Conservation (phyloP, 108 stramenopile genomes). For the Fistulifera pelliculosa region DNA sequence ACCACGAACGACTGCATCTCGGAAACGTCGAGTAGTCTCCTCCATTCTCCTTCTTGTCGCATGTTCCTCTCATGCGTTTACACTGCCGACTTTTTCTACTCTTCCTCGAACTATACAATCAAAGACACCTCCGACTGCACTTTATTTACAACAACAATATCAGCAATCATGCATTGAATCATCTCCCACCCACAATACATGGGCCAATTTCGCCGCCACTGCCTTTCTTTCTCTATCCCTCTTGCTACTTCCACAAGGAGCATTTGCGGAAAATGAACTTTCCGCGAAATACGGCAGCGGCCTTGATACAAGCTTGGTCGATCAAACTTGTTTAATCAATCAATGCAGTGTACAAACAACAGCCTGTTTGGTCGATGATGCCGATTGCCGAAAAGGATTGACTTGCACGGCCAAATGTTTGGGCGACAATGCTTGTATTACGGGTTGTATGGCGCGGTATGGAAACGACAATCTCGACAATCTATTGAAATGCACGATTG, state of each 20-base stretch:
- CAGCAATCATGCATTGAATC: no score
- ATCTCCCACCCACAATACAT: no score
- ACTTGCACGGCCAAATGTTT: slow-evolving; percentile 91
- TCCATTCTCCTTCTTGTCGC: no score
- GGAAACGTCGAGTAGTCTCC: no score
- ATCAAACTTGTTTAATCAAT: slow-evolving; percentile 77
- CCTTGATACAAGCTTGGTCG: slow-evolving; percentile 77
- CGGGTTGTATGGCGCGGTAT: slow-evolving; percentile 94
- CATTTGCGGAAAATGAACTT: slow-evolving; percentile 80
- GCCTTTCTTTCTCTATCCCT: slow-evolving; percentile 20
- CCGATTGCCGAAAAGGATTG: slow-evolving; percentile 83
- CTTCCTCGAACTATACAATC: no score
- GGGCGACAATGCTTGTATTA: slow-evolving; percentile 89
- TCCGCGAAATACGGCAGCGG: slow-evolving; percentile 80
- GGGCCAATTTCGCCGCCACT: slow-evolving; percentile 1
- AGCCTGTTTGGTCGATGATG: slow-evolving; percentile 80
- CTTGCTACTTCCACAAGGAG: slow-evolving; percentile 16
- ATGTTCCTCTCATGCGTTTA: no score
- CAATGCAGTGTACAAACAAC: slow-evolving; percentile 76
- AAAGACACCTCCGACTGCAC: no score
- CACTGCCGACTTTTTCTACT: no score
- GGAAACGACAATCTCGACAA: slow-evolving; percentile 87
- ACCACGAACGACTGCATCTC: no score
- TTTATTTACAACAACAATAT: no score
- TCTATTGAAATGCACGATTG: slow-evolving; percentile 92